phyloP scores from a whole-genome alignment of 148 eudicot species.

The Vaccinium corymbosum region DNA sequence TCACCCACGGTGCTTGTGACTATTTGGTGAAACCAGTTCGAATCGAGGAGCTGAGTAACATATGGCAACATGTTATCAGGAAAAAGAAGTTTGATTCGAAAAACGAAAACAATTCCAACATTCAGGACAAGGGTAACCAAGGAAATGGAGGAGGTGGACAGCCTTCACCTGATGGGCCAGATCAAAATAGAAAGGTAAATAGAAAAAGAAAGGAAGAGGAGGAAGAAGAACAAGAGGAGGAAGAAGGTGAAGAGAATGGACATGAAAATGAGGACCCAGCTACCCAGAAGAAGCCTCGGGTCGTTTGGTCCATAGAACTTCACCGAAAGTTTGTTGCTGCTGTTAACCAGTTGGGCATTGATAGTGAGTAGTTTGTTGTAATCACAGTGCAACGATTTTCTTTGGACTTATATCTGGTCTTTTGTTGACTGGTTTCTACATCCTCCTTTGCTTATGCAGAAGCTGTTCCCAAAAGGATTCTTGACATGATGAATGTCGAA shows the following conservation, averaged over 20 bases:
- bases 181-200: constrained; percentile 21
- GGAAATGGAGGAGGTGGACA: constrained; percentile 32
- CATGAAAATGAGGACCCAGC: constrained; percentile 51
- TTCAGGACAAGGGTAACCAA: constrained; percentile 24
- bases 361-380: constrained; percentile 50
- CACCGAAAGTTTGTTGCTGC: constrained; percentile 88
- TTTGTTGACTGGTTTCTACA: not conserved
- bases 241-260: constrained; percentile 35
- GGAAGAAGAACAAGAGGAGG: constrained; percentile 11
- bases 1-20: constrained; percentile 89
- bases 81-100: constrained; percentile 34
- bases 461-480: constrained; percentile 95
- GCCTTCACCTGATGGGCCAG: constrained; percentile 16
- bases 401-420: not conserved
- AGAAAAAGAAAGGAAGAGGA: constrained; percentile 49
- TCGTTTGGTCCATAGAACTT: constrained; percentile 81
- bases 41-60: constrained; percentile 78
- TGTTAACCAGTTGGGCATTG: constrained; percentile 70
- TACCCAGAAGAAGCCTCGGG: constrained; percentile 66
- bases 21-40: constrained; percentile 89
- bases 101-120: constrained; percentile 18
- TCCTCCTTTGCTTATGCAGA: constrained; percentile 42
- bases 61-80: constrained; percentile 85
- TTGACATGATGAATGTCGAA: constrained; percentile 85
- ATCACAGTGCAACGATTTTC: not conserved